phyloP scores from a whole-genome alignment of 495 filamentous ascomycete genomes.

The Trichoderma gamsii region DNA sequence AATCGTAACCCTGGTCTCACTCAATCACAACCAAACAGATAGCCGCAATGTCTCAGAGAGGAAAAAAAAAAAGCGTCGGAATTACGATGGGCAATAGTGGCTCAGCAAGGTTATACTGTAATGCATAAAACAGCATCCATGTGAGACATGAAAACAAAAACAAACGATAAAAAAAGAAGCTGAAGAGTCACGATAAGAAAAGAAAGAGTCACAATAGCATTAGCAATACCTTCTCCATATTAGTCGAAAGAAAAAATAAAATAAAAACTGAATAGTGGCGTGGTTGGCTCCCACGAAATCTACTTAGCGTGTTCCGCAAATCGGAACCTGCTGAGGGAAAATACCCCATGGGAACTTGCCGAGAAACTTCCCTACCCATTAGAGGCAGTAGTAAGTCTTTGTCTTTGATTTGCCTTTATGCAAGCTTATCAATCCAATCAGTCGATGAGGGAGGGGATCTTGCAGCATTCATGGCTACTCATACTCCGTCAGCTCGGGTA shows the following conservation, averaged over 20 bases:
- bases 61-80: background rate
- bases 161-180: background rate
- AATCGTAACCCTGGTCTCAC: too few species aligned
- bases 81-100: background rate
- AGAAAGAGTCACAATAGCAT: background rate
- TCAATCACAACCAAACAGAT: too few species aligned
- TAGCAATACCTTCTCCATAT: too few species aligned
- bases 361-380: too few species aligned
- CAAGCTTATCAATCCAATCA: too few species aligned
- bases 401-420: too few species aligned
- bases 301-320: background rate
- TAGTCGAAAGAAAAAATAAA: background rate
- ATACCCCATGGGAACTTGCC: too few species aligned
- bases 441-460: too few species aligned
- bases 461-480: too few species aligned
- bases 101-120: too few species aligned
- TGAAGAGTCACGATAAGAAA: background rate
- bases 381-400: too few species aligned
- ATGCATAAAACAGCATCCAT: background rate
- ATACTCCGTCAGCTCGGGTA: too few species aligned
- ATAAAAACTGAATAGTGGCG: background rate
- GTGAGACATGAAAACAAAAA: background rate
- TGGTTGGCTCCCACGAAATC: background rate
- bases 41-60: conserved; percentile 3
- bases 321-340: background rate